Evolutionary conservation across 805 yeast species (phyloP).

Genomic region (Yamadazyma olivae): DNA sequence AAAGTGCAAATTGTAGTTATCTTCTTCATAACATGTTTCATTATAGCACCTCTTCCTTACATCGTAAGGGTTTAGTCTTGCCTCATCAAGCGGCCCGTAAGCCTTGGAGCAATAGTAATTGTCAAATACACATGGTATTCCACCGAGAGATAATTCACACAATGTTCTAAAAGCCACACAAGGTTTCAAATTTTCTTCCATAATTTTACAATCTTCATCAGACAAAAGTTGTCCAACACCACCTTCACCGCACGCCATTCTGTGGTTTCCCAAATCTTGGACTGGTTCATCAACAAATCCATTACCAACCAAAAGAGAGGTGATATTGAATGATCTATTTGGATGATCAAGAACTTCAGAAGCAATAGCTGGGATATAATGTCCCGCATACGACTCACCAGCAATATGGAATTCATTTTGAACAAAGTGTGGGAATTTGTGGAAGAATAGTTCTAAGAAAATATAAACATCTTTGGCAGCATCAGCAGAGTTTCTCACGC

Average conservation of each 20-base stretch:
- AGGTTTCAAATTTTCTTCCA: conserved; percentile 16
- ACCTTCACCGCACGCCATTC: conserved; percentile 78
- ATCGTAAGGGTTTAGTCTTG: conserved; percentile 9
- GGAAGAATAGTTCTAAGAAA: conserved; percentile 28
- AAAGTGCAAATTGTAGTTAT: conserved; percentile 45
- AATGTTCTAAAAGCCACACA: conserved; percentile 1
- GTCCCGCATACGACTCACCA: conserved; percentile 44
- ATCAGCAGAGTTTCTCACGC: conserved; percentile 20
- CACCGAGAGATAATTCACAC: conserved; percentile 2
- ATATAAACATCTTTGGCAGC: conserved; percentile 26
- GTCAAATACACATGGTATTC: conserved; percentile 6
- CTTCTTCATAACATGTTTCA: conserved; percentile 43
- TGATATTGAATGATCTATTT: conserved; percentile 45
- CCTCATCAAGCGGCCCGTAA: conserved; percentile 2
- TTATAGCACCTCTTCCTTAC: conserved; percentile 10
- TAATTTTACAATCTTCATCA: conserved; percentile 22
- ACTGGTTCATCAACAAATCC: conserved; percentile 80
- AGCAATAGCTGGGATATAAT: conserved; percentile 41
- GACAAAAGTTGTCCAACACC: conserved; percentile 24
- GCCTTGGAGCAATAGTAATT: conserved; percentile 7
- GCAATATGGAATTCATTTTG: conserved; percentile 27
- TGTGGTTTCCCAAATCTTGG: conserved; percentile 71
- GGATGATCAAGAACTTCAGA: conserved; percentile 35
- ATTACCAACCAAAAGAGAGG: conserved; percentile 86
- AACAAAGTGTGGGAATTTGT: conserved; percentile 22